Conservation (phyloP, 371 early-diverging fungal genomes). For the Rhizopus delemar region DNA sequence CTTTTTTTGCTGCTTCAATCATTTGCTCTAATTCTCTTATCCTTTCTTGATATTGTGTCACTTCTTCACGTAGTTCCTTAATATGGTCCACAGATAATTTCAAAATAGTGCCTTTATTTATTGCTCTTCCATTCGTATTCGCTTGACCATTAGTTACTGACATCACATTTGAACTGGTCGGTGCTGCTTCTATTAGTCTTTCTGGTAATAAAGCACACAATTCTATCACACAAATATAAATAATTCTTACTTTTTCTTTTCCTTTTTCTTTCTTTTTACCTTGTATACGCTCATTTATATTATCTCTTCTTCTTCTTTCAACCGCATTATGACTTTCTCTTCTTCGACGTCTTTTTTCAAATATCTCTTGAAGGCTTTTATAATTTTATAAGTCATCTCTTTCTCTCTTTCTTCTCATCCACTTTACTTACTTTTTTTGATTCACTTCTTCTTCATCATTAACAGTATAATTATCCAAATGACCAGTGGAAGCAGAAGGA, state of each 20-base stretch:
- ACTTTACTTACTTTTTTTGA: slow-evolving; percentile 42
- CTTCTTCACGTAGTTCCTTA: slow-evolving; percentile 42
- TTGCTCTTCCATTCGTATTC: slow-evolving; percentile 54
- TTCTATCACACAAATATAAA: slow-evolving; percentile 47
- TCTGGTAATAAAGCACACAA: slow-evolving; percentile 84
- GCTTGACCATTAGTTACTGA: slow-evolving; percentile 23
- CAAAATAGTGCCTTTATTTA: slow-evolving; percentile 85
- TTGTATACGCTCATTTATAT: slow-evolving; percentile 97
- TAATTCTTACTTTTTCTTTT: not conserved
- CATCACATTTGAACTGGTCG: slow-evolving; percentile 44
- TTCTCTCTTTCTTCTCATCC: not conserved
- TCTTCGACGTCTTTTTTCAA: slow-evolving; percentile 52
- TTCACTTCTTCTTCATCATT: slow-evolving; percentile 30
- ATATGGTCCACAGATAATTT: slow-evolving; percentile 77
- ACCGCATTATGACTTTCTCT: slow-evolving; percentile 69
- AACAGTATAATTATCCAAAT: slow-evolving; percentile 18
- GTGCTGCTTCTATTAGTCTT: slow-evolving; percentile 44
- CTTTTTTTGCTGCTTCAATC: slow-evolving; percentile 39
- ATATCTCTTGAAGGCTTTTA: slow-evolving; percentile 52
- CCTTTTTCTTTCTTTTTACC: slow-evolving; percentile 25
- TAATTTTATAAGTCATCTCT: too few relatives aligned
- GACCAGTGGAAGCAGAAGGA: slow-evolving; percentile 33
- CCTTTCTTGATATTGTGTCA: slow-evolving; percentile 37
- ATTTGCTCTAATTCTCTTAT: slow-evolving; percentile 71
- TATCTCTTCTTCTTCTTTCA: slow-evolving; percentile 93